Evolutionary conservation across 768 basidiomycete genomes (phyloP), one percentile per base, ranked within the genome.

Genomic region (Pilatotrama ljubarskyi): DNA sequence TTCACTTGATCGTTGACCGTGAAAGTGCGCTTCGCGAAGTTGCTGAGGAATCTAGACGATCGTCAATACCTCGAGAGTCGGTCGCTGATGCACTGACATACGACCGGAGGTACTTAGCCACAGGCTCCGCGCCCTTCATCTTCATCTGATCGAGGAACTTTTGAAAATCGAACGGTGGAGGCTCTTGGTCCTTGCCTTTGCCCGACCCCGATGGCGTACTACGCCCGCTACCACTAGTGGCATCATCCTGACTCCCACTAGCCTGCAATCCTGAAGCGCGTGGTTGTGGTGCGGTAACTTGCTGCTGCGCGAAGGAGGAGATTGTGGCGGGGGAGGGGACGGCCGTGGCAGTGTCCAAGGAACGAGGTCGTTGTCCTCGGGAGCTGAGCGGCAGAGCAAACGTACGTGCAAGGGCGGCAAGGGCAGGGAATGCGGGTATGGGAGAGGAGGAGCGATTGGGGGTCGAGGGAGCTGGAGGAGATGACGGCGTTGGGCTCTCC

Each of bases 71-170:
- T 20, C 26, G 37, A 22, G 42, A 53, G 24, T 44, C 44, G 41
- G n/a, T n/a, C 20, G 35, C 35, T 43, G 46, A 24, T n/a, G 38
- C 47, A 66, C 58, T 46, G 42, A 84, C 92, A 65, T 74, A 95
- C 95, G 94, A 97, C 78, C 93, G 85, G 51, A 99, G 81, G 77
- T 95, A 98, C 74, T 93, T 93, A 26, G 92, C 93, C 20, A 98
- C 90, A 6, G 95, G 91, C 55, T 99, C 97, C 1, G 96, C 94
- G 49, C 82, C 77, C 68, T 86, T 87, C 41, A 80, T 75, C 75
- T 96, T 91, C 85, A 99, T 93, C 74, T 99, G 95, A 72, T 95
- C 93, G 63, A 98, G 74, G 73, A 99, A 99, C 48, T 80, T 86
- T 70, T 96, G 94, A 71, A 98, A 98, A 74, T 98, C 96, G 66